phyloP scores from a whole-genome alignment of 2,329 filamentous ascomycete species.

The Beauveria sp. region DNA sequence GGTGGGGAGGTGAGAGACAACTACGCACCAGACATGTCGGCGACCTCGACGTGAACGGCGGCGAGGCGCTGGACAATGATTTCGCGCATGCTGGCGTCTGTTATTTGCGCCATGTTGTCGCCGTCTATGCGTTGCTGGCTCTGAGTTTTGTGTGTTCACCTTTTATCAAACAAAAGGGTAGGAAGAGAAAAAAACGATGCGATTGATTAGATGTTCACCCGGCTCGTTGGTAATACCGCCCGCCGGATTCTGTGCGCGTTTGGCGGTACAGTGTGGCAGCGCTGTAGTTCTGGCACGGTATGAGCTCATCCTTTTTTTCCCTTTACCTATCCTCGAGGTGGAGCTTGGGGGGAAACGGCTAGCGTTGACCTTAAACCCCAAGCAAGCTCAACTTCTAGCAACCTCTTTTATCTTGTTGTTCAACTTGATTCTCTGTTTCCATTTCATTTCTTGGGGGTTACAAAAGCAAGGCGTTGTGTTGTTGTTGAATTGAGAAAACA shows the following conservation, averaged over 20 bases:
- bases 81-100: conserved; percentile 60
- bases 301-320: conserved; percentile 23
- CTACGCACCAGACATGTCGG: conserved; percentile 78
- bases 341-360: not conserved
- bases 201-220: conserved; percentile 30
- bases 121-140: not conserved
- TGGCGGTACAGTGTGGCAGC: conserved; percentile 13
- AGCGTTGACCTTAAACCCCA: not conserved
- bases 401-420: not conserved
- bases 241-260: conserved; percentile 4
- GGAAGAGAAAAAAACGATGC: conserved; percentile 16
- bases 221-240: too few species aligned
- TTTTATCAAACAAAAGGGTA: too few species aligned
- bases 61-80: conserved; percentile 64
- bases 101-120: conserved; percentile 52
- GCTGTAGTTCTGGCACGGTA: conserved; percentile 23
- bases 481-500: not conserved
- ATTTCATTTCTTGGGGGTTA: not conserved
- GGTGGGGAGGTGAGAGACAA: not conserved
- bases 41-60: conserved; percentile 76
- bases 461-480: not conserved
- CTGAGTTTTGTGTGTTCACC: too few species aligned
- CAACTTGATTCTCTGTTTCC: not conserved
- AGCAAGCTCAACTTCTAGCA: conserved; percentile 1
- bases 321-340: not conserved